Percentiles rank a stretch among this genome's conserved stretches.
These are phyloP conservation scores for Curvularia spicifera DNA, from an alignment of 2,329 filamentous ascomycete genomes.

Conservation along the genomic window DNA sequence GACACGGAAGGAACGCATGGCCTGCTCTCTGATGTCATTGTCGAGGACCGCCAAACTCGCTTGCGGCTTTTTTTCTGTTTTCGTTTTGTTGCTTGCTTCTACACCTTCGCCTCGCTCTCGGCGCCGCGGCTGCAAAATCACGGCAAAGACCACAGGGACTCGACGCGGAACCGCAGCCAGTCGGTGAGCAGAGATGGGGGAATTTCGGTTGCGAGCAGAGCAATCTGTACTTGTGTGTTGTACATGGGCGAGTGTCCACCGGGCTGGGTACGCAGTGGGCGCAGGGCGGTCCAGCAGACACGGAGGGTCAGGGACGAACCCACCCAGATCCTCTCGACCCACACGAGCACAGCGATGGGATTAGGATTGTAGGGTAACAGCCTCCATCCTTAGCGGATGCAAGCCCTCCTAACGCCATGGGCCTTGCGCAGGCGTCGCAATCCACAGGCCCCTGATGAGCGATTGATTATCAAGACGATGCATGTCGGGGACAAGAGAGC, in stretches of 20 bases:
- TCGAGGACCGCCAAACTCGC: background rate
- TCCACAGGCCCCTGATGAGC: slow-evolving; percentile 6
- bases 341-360: slow-evolving; percentile 5
- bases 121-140: background rate
- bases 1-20: slow-evolving; percentile 5
- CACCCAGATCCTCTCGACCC: slow-evolving; percentile 8
- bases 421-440: slow-evolving; percentile 11
- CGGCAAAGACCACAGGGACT: background rate
- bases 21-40: slow-evolving; percentile 1
- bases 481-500: background rate
- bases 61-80: background rate
- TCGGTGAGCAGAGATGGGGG: background rate
- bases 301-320: slow-evolving; percentile 17
- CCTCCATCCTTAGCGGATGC: background rate
- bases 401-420: slow-evolving; percentile 3
- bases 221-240: background rate
- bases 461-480: background rate
- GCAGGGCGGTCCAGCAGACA: background rate
- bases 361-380: background rate
- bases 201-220: background rate
- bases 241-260: slow-evolving; percentile 1
- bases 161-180: background rate
- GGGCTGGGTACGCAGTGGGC: slow-evolving; percentile 5
- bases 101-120: background rate
- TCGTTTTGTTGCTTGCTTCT: background rate